Base-by-base conservation (phyloP, 257 asterid genomes). In the Penstemon newberryi region DNA sequence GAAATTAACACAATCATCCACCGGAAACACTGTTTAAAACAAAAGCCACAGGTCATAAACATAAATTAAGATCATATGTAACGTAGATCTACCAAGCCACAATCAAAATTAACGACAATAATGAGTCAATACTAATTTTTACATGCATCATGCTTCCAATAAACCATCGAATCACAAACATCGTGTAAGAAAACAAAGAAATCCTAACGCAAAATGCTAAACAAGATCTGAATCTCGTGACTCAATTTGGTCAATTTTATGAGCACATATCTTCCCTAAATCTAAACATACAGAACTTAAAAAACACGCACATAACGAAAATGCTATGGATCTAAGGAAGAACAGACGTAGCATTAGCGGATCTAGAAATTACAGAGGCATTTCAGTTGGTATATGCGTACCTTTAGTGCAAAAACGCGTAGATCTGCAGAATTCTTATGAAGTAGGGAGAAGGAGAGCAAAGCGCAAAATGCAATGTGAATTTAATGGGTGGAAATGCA, bases 181-280 rank as follows among this genome's bases (percentile, higher is more conserved):
- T 4, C 18, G 9, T 0, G 50, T 33, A 58, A 36, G 19, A 72
- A 38, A 45, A 67, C 6, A 36, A 70, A 72, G 75, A 71, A 54
- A 6, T 13, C 39, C 43, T 11, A 36, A 47, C 51, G 15, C 38
- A 40, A 69, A 64, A 12, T 37, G 63, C 8, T 11, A 39, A 40
- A 72, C 78, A 56, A 19, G 66, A 77, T 72, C 68, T 60, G 51
- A 52, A 63, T 77, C 70, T 50, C 62, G 45, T 5, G 58, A 57
- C 50, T 7, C 45, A 51, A 70, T 63, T 18, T 33, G 10, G 66
- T 36, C 13, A 65, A 41, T 39, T 51, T 46, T 50, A 65, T 6
- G 9, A 65, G n/a, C 39, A 37, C 59, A 53, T 45, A 25, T 15
- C 18, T 15, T 15, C 18, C 18, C 18, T 15, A 15, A 15, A 15